Evolutionary conservation across 345 rosid species (phyloP).

Genomic region (Noccaea bulbosa): DNA sequence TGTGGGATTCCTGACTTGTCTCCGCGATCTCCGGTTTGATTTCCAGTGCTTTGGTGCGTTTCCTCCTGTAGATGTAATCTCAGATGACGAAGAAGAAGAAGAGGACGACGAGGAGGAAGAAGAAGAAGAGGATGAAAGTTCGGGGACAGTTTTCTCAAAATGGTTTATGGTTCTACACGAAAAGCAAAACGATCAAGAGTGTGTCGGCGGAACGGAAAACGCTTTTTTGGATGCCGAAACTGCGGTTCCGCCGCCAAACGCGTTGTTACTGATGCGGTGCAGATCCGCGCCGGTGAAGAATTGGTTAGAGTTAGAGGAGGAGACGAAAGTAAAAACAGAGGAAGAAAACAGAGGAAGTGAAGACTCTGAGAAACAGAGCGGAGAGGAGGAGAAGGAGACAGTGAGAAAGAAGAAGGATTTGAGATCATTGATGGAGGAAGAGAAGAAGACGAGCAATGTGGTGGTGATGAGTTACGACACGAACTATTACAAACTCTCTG

Average conservation of each 20-base stretch:
- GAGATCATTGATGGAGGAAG: conserved; percentile 71
- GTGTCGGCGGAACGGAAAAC: conserved; percentile 35
- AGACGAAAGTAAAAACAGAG: conserved; percentile 37
- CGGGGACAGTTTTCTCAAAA: conserved; percentile 69
- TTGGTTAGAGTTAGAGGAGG: conserved; percentile 47
- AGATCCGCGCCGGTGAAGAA: conserved; percentile 81
- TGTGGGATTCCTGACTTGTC: conserved; percentile 72
- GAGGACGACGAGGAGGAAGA: conserved; percentile 46
- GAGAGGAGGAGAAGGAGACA: conserved; percentile 25
- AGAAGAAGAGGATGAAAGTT: conserved; percentile 42
- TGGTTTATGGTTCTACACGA: conserved; percentile 83
- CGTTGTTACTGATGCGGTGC: conserved; percentile 78
- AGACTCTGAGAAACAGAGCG: conserved; percentile 13
- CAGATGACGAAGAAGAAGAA: conserved; percentile 56
- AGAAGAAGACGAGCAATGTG: conserved; percentile 46
- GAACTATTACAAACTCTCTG: conserved; percentile 61
- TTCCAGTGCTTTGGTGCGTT: conserved; percentile 72
- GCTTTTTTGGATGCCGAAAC: conserved; percentile 32
- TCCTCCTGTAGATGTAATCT: conserved; percentile 51
- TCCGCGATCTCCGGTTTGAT: conserved; percentile 58
- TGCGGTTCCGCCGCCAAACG: conserved; percentile 76
- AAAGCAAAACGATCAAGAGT: conserved; percentile 40
- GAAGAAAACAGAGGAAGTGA: conserved; percentile 18
- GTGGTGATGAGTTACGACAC: conserved; percentile 62
- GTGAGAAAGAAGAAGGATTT: conserved; percentile 49